Evolutionary conservation across 768 basidiomycete species (phyloP).

Genomic region (Boletus barrowsii): DNA sequence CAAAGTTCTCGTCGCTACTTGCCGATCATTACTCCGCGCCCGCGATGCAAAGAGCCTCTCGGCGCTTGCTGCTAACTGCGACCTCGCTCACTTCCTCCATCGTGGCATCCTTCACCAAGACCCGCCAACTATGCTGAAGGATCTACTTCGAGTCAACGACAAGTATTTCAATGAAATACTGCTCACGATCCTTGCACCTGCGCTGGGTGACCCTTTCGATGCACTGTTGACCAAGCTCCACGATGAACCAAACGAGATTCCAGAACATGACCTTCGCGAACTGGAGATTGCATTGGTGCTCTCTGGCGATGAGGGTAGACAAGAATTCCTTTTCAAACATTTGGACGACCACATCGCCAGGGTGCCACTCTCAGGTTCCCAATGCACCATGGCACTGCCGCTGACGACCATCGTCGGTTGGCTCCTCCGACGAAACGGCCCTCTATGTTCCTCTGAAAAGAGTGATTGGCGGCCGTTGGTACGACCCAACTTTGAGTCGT

Average conservation of each 20-base stretch:
- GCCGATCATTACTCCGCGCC: too few relatives aligned
- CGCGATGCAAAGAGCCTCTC: too few relatives aligned
- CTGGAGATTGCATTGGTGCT: conserved; percentile 4
- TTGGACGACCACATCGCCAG: neutral
- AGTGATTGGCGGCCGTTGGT: neutral
- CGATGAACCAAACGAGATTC: neutral
- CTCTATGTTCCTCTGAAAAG: neutral
- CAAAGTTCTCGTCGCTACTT: too few relatives aligned
- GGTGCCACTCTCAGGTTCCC: neutral
- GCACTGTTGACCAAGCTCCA: neutral
- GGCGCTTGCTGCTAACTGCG: too few relatives aligned
- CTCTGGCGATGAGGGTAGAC: neutral
- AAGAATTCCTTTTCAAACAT: neutral
- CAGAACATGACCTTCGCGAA: conserved; percentile 3
- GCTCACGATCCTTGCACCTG: neutral
- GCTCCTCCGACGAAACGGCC: conserved; percentile 5
- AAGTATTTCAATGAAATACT: neutral
- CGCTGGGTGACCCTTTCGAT: conserved; percentile 2
- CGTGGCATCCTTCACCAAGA: too few relatives aligned
- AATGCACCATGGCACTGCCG: conserved; percentile 2
- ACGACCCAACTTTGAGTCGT: neutral
- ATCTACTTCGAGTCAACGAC: neutral
- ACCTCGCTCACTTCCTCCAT: too few relatives aligned
- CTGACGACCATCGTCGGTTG: neutral
- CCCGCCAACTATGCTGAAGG: neutral